Base-by-base conservation (phyloP, 768 basidiomycete genomes). In the Amanita exitialis region DNA sequence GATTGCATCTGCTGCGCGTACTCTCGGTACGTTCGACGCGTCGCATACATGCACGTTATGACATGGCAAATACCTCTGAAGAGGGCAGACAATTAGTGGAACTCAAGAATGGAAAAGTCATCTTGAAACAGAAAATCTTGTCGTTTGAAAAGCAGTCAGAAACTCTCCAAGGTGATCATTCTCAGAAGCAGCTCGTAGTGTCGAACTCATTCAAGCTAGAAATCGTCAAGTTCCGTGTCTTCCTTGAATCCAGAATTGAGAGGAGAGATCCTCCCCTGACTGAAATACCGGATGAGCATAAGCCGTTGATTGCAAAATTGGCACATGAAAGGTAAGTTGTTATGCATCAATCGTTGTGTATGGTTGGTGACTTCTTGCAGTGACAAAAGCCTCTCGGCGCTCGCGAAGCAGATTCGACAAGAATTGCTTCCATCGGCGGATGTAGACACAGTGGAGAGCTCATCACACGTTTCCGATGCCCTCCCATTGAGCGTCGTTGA, bases 101-200 rank as follows among this genome's bases (percentile, higher is more conserved):
- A 54, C 61, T 90, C 12, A 87, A 78, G 71, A 87, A 85, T 62
- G 87, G 86, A 18, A 91, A 82, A 62, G 76, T 86, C 3, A 56
- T 78, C 9, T 81, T 90, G 60, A 86, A 76, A 64, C 89, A 91
- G 71, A 90, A 87, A 64, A 66, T 75, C 13, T 59, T 82, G 30
- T 78, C 83, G 0, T 78, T 87, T 44, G 86, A 90, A 66, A 89
- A 88, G 63, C 73, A 80, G 58, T 85, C 84, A 5, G 86, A 90
- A 61, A 89, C 88, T 13, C 74, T 91, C 59, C 83, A 86, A 75
- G 88, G 90, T 85, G 53, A 44, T 74, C 62, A 32, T 30, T 47
- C 51, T 44, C 23, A 51, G 7, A 23, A 25, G 8, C 18, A 28
- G 8, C 27, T n/a, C 18, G 21, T 36, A 6, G 16, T 42, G 30